Evolutionary conservation across 257 asterid species (phyloP), one percentile per base, ranked within the genome.

Genomic region (Rhazya stricta): DNA sequence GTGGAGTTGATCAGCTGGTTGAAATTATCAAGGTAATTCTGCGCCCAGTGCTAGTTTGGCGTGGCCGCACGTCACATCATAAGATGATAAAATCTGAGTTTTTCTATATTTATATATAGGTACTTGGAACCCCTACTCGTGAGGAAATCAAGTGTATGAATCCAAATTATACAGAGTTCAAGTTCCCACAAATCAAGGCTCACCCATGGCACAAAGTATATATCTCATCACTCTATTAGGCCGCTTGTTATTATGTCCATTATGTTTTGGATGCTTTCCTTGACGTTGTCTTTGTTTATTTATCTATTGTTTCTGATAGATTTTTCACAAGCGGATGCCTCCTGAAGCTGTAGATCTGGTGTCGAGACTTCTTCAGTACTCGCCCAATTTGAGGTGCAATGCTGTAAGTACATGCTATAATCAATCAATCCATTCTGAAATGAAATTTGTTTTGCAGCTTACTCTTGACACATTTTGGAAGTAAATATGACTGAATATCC

Each of bases 301-400:
- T 62, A 16, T 30, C 65, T n/a, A 36, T 61, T 51, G 58, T 34
- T 78, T 10, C 39, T 9, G 51, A 36, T 79, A 90, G 97, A 90
- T 90, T 77, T 92, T 92, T 74, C 95, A 92, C 82, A 92, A 92
- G 70, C 85, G 93, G 69, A 86, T 86, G 50, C 96, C 95, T 61
- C 97, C 96, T 72, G 96, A 92, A 84, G 96, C 92, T 77, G 97
- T 91, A 25, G 96, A 90, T 85, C 91, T 91, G 37, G 97, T 90
- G 67, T 88, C 96, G 9, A 88, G 96, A 77, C 96, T 91, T 79
- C 97, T 91, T 79, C 97, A 91, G 74, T 91, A 91, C 89, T 92
- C 97, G 25, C 97, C 97, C 39, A 88, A 90, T 78, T 78, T 90
- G 77, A 84, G 97, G 84, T 92, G 90, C 86, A 83, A 88, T 75